Base-by-base conservation (phyloP, 2,329 filamentous ascomycete genomes). In the Penicillium sp. region DNA sequence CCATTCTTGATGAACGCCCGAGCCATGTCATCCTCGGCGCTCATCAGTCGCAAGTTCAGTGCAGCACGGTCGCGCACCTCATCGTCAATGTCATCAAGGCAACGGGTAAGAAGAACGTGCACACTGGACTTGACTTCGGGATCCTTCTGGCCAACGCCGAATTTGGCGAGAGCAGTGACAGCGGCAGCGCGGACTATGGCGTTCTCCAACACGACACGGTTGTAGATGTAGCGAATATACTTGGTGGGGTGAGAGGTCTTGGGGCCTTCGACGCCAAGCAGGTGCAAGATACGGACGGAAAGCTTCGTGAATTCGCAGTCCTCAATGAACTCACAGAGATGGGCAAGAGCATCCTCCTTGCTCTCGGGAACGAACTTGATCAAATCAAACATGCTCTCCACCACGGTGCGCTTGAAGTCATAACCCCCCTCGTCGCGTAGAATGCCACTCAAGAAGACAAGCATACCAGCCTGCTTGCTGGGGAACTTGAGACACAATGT, bases 211-310 rank as follows among this genome's bases (percentile, higher is more conserved):
- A 99, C 94, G 21, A 99, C 93, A 54, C 94, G 85, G 78, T 99
- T 99, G 80, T 99, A 99, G 69, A 99, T 99, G 75, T 97, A 99
- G 52, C 94, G 89, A 64, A 99, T 96, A 73, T 96, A 99, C 81
- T 99, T 97, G 51, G 94, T 97, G 0, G 94, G 94, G 65, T 96
- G 90, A 15, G 89, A 86, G 3, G 93, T 96, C 78, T 94, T 95
- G 58, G 94, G 94, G 0, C 94, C 94, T 76, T 99, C 94, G 26
- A 93, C 82, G 65, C 94, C 94, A 41, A 99, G 86, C 18, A 99
- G 83, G 74, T 99, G 93, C 50, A 99, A 79, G 64, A 99, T 95
- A 54, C 94, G 87, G 44, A 99, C 93, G 28, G 94, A 93, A 57
- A 99, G 81, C 77, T 99, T 99, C 26, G 94, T 96, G 74, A 97